Percentiles rank a stretch among this genome's conserved stretches.
phyloP scores from a whole-genome alignment of 2,329 filamentous ascomycete genomes.

The Purpureocillium takamizusanense region DNA sequence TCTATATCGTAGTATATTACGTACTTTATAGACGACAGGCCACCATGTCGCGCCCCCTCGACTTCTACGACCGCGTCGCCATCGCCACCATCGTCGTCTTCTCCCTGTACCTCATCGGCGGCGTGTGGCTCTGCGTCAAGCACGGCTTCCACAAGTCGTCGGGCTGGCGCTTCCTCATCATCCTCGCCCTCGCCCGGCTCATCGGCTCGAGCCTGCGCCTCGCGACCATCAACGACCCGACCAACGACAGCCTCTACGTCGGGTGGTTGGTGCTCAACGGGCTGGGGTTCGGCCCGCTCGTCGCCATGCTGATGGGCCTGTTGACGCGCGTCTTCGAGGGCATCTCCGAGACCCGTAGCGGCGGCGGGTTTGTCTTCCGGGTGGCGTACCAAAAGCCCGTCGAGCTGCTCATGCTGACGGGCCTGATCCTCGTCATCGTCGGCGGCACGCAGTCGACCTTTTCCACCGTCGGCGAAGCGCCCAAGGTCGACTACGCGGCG shows the following conservation, averaged over 20 bases:
- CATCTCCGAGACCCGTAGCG: slow-evolving; percentile 26
- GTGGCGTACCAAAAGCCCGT: slow-evolving; percentile 24
- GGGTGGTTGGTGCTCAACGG: slow-evolving; percentile 23
- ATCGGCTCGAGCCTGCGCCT: slow-evolving; percentile 38
- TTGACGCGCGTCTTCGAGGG: slow-evolving; percentile 34
- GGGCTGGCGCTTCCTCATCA: slow-evolving; percentile 51
- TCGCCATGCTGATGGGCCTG: slow-evolving; percentile 30
- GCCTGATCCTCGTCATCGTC: slow-evolving; percentile 21
- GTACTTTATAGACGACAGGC: too few species aligned
- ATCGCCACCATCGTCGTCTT: slow-evolving; percentile 22
- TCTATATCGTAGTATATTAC: too few species aligned
- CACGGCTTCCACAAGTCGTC: slow-evolving; percentile 47
- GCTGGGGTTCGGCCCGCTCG: slow-evolving; percentile 32
- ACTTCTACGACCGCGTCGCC: slow-evolving; percentile 20
- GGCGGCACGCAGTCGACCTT: slow-evolving; percentile 19
- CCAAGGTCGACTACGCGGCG: slow-evolving; percentile 16
- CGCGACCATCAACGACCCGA: slow-evolving; percentile 38
- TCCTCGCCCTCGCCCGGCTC: slow-evolving; percentile 50
- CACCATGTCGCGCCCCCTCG: slow-evolving; percentile 12
- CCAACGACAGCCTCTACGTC: slow-evolving; percentile 25
- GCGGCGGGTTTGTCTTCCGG: slow-evolving; percentile 16
- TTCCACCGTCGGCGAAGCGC: slow-evolving; percentile 6
- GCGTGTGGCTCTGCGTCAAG: slow-evolving; percentile 32
- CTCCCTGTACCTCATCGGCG: slow-evolving; percentile 16
- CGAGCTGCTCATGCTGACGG: slow-evolving; percentile 32